Evolutionary conservation across 2,329 filamentous ascomycete genomes (phyloP), one percentile per base, ranked within the genome.

Genomic region (Leptographium radiaticola): DNA sequence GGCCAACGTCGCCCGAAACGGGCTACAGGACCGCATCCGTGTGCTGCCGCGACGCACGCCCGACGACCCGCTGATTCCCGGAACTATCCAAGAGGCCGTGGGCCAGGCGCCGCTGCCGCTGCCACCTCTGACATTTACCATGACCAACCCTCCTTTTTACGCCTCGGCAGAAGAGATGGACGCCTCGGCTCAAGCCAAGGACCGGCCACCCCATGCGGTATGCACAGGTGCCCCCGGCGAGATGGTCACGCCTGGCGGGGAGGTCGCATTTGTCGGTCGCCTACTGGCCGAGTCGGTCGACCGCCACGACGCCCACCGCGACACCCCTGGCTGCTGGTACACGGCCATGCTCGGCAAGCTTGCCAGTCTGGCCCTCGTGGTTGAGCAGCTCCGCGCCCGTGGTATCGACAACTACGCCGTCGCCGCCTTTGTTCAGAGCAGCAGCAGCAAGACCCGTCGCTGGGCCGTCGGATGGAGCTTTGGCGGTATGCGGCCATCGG

Each of bases 91-190:
- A 0, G 64, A 64, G 78, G n/a, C 16, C 15, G 30, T 8, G 6
- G 30, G 8, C 13, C 18, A 33, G 39, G 15, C 25, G 8, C 34
- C 34, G 9, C 34, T 36, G 34, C 34, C 3, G 39, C n/a, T 25
- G 25, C 25, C 25, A 25, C 25, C 25, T 25, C 13, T 95, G 45
- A 84, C 91, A 64, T 96, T 97, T 65, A 82, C 80, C 55, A 94
- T 97, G 82, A 91, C 86, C 59, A 98, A 98, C 60, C 93, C 93
- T 0, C 93, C 93, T 0, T 98, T 98, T 70, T 97, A 96, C 71
- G 68, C 74, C n/a, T 89, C 87, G 0, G 70, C 77, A 4, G 68
- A 75, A 6, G 89, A 94, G 51, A 79, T 96, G 67, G 60, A 76
- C 4, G 69, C 72, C 5, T 84, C 84, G 1, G 84, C 87, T 0